Evolutionary conservation across 805 yeast species (phyloP).

Genomic region (Yamadazyma tumulicola): DNA sequence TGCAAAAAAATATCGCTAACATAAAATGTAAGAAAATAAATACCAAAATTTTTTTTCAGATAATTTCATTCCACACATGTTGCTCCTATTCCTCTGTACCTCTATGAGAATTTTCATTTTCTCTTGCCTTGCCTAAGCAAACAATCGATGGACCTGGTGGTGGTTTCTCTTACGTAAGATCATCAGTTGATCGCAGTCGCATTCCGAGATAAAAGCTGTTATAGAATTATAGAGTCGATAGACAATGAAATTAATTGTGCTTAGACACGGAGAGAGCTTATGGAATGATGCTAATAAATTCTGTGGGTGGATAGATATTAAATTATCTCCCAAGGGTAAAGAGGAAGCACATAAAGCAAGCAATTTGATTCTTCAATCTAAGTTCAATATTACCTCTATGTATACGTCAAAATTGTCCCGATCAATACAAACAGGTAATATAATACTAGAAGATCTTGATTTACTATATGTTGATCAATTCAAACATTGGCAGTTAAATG

Average conservation of each 20-base stretch:
- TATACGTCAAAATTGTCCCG: constrained; percentile 39
- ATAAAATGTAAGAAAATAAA: too few relatives aligned
- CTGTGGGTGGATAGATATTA: constrained; percentile 46
- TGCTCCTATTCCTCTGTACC: too few relatives aligned
- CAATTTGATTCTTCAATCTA: constrained; percentile 22
- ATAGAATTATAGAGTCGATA: too few relatives aligned
- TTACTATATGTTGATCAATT: constrained; percentile 35
- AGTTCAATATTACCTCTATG: constrained; percentile 24
- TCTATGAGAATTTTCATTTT: too few relatives aligned
- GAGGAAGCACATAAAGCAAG: constrained; percentile 39
- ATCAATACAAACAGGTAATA: constrained; percentile 39
- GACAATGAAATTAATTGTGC: constrained; percentile 29
- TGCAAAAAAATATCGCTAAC: too few relatives aligned
- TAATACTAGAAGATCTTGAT: constrained; percentile 28
- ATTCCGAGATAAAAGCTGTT: too few relatives aligned
- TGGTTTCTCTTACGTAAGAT: too few relatives aligned
- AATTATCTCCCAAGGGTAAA: constrained; percentile 34
- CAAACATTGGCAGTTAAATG: constrained; percentile 42
- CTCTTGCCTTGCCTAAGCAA: too few relatives aligned
- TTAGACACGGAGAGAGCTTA: constrained; percentile 44
- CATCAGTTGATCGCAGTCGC: too few relatives aligned
- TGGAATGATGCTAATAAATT: constrained; percentile 43
- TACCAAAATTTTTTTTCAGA: too few relatives aligned
- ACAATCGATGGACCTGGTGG: too few relatives aligned
- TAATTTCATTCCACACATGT: too few relatives aligned